Percentiles rank a stretch among this genome's conserved stretches.
These are phyloP conservation scores for Papilionanthe hybrid DNA, from an alignment of 116 monocot species.

Conservation along the genomic window DNA sequence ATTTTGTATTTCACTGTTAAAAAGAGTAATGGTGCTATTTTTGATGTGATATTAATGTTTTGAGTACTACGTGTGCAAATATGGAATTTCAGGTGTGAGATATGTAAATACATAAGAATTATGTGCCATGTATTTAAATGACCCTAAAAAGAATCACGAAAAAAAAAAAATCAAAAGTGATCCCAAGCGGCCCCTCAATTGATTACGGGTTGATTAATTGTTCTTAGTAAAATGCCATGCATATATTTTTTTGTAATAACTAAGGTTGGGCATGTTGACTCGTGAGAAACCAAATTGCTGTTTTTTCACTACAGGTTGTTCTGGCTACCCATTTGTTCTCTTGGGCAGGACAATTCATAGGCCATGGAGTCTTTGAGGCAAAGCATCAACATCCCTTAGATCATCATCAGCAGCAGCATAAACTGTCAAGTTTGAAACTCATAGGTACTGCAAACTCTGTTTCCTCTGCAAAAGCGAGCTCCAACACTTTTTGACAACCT, in stretches of 20 bases:
- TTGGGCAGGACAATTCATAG: constrained; percentile 69
- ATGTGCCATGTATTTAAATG: too few species aligned
- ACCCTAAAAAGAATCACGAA: too few species aligned
- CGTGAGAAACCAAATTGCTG: neutral
- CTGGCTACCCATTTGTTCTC: constrained; percentile 58
- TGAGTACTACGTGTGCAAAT: too few species aligned
- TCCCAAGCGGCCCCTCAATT: too few species aligned
- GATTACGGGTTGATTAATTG: neutral
- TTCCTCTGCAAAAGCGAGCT: constrained; percentile 68
- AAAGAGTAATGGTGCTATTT: too few species aligned
- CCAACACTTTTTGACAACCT: constrained; percentile 86
- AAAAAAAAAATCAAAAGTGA: too few species aligned
- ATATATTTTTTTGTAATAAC: neutral
- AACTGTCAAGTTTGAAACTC: neutral
- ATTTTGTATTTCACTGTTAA: too few species aligned
- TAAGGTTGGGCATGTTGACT: neutral
- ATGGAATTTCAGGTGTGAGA: too few species aligned
- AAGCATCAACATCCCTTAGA: neutral
- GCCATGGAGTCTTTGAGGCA: constrained; percentile 94
- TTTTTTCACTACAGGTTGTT: constrained; percentile 43
- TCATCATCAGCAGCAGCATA: neutral
- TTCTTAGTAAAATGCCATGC: neutral
- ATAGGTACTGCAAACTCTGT: neutral
- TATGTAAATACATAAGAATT: too few species aligned
- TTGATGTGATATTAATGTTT: too few species aligned